Conservation (phyloP, 1,139 yeast genomes). For the Yamadazyma songkhlaensis region DNA sequence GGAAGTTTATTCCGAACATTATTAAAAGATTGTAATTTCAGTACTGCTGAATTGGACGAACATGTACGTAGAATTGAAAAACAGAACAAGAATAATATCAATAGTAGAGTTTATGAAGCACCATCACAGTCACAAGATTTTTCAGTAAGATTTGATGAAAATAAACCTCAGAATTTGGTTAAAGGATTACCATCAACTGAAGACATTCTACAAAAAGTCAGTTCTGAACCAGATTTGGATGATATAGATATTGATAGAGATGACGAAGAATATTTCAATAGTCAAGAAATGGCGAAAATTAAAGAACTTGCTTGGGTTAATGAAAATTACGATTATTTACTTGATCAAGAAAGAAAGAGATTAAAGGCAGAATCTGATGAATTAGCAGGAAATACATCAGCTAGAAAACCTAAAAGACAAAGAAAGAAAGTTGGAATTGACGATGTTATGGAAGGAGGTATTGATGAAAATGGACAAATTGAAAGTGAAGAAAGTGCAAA, state of each 20-base stretch:
- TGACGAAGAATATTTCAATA: slow-evolving; percentile 66
- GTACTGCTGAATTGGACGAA: slow-evolving; percentile 15
- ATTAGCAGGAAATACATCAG: slow-evolving; percentile 69
- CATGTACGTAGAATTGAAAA: slow-evolving; percentile 20
- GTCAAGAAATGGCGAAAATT: slow-evolving; percentile 56
- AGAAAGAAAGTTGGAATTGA: slow-evolving; percentile 18
- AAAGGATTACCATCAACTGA: slow-evolving; percentile 53
- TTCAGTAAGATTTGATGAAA: slow-evolving; percentile 22
- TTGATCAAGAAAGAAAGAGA: slow-evolving; percentile 83
- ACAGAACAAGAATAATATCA: slow-evolving; percentile 18
- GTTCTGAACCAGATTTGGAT: slow-evolving; percentile 56
- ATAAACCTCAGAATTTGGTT: slow-evolving; percentile 55
- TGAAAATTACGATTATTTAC: slow-evolving; percentile 76
- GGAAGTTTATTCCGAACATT: slow-evolving; percentile 1
- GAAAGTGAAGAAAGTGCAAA: slow-evolving; percentile 75
- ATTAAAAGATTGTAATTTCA: slow-evolving; percentile 21
- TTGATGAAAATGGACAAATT: slow-evolving; percentile 38
- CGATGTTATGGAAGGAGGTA: slow-evolving; percentile 29
- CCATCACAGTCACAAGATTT: slow-evolving; percentile 6
- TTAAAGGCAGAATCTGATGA: slow-evolving; percentile 85
- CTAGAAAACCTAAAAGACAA: slow-evolving; percentile 39
- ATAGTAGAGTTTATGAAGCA: slow-evolving; percentile 5
- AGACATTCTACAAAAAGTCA: slow-evolving; percentile 49
- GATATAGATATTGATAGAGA: slow-evolving; percentile 66
- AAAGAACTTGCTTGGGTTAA: slow-evolving; percentile 89